A percentile compares a stretch with the other conserved stretches of the same genome.
Evolutionary conservation across 768 basidiomycete species (phyloP).

Genomic region (Lactarius hatsudake): DNA sequence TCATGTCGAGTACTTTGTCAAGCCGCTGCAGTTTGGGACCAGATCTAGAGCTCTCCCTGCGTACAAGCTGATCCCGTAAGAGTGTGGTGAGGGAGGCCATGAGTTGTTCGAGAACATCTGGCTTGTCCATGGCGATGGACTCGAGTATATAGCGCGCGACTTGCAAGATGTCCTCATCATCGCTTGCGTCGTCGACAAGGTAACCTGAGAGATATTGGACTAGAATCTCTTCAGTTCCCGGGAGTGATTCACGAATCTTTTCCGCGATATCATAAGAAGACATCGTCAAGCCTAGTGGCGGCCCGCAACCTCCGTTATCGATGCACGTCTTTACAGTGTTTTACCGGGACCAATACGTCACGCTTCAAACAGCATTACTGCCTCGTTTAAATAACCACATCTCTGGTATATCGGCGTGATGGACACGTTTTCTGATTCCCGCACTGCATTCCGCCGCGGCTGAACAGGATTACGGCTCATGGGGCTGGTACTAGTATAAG

Average conservation of each 20-base stretch:
- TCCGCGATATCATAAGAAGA: constrained; percentile 75
- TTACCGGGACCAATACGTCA: too few relatives aligned
- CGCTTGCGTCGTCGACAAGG: constrained; percentile 83
- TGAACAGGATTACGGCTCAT: too few relatives aligned
- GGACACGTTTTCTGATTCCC: too few relatives aligned
- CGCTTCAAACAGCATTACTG: too few relatives aligned
- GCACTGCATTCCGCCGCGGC: too few relatives aligned
- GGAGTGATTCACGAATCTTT: constrained; percentile 66
- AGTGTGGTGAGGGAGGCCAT: constrained; percentile 62
- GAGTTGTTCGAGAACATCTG: constrained; percentile 60
- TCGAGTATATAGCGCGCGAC: constrained; percentile 70
- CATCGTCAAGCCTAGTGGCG: constrained; percentile 39
- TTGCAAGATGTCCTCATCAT: constrained; percentile 84
- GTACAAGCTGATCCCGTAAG: constrained; percentile 60
- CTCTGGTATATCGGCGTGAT: too few relatives aligned
- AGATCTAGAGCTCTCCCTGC: constrained; percentile 49
- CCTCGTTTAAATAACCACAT: too few relatives aligned
- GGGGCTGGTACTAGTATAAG: too few relatives aligned
- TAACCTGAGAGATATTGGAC: constrained; percentile 87
- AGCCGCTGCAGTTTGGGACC: constrained; percentile 70
- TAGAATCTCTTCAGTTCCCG: constrained; percentile 80
- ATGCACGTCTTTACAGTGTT: too few relatives aligned
- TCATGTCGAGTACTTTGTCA: constrained; percentile 87
- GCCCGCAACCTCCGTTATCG: too few relatives aligned
- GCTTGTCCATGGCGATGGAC: constrained; percentile 65